Base-by-base conservation (phyloP, 2,329 filamentous ascomycete species). In the Aspergillus sclerotialis region DNA sequence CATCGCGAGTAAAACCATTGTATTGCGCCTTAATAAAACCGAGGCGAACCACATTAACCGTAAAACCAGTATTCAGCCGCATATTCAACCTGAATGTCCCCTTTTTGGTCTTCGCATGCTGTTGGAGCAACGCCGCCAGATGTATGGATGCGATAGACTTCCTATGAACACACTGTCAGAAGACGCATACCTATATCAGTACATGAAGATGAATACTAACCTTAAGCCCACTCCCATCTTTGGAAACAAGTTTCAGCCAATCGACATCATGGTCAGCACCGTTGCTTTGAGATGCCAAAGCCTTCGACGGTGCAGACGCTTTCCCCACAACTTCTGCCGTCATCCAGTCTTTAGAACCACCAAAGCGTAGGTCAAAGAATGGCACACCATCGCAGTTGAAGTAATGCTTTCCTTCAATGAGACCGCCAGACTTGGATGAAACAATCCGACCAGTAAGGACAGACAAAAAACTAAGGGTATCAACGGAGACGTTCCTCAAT, bases 21-120 rank as follows among this genome's bases (percentile, higher is more conserved):
- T n/a, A n/a, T n/a, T n/a, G n/a, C n/a, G n/a, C n/a, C n/a, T n/a
- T n/a, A n/a, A n/a, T n/a, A n/a, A n/a, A n/a, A n/a, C n/a, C n/a
- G n/a, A 23, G 19, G 10, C 6, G 19, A 23, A 23, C 6, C 19
- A 23, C 13, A 13, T 28, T 13, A 28, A 28, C 52, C 60, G 39
- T 61, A 67, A 15, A 67, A 63, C 61, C 60, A 67, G 38, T 67
- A 67, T 43, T 65, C 56, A 5, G 64, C 62, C 5, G 58, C 50
- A 49, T 67, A 68, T 13, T 59, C 49, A 14, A 63, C 51, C 32
- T 55, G 38, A 19, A 65, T 46, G 0, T 46, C 55, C 4, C 46
- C 39, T 6, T 48, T 31, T 36, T 58, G 52, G 5, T 50, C 48
- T 18, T 47, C 39, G 42, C 64, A 67, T 0, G 52, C 56, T 17